These are phyloP conservation scores for Wickerhamiella spandovensis DNA, from an alignment of 805 yeast species.

Conservation along the genomic window DNA sequence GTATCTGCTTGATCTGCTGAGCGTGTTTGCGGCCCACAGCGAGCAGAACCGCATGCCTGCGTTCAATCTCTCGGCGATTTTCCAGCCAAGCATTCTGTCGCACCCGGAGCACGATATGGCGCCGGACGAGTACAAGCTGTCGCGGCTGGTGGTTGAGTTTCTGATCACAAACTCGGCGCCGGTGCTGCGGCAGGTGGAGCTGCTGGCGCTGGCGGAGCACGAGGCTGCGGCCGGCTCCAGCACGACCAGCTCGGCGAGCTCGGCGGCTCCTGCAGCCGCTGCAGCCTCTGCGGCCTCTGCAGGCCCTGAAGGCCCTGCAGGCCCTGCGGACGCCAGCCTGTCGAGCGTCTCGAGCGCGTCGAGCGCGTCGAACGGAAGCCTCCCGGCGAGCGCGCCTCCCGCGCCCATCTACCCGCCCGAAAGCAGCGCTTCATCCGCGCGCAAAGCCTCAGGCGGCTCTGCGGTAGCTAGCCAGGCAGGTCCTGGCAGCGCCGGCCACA, in stretches of 20 bases:
- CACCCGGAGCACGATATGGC: constrained; percentile 88
- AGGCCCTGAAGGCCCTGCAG: neutral
- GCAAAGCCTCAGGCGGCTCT: neutral
- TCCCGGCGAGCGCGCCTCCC: too few relatives aligned
- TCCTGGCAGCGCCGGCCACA: neutral
- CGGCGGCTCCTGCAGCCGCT: too few relatives aligned
- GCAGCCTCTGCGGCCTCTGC: too few relatives aligned
- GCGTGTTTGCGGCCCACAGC: constrained; percentile 71
- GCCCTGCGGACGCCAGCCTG: neutral
- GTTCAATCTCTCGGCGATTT: constrained; percentile 84
- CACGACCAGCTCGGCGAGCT: neutral
- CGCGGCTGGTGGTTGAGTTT: constrained; percentile 77
- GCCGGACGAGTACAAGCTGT: constrained; percentile 80
- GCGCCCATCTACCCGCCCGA: neutral
- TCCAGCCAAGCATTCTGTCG: constrained; percentile 90
- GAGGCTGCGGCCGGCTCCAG: constrained; percentile 7
- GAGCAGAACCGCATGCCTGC: constrained; percentile 81
- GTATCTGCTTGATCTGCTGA: constrained; percentile 73
- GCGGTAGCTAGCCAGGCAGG: neutral
- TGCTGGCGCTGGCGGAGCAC: constrained; percentile 23
- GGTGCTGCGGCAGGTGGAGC: constrained; percentile 41
- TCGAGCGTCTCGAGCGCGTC: neutral
- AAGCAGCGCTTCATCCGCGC: neutral
- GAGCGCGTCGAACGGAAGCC: too few relatives aligned
- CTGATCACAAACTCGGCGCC: constrained; percentile 75